Percentiles rank a stretch among this genome's conserved stretches.
Conservation (phyloP, 129 eudicot species). For the Helichrysum umbraculigerum region DNA sequence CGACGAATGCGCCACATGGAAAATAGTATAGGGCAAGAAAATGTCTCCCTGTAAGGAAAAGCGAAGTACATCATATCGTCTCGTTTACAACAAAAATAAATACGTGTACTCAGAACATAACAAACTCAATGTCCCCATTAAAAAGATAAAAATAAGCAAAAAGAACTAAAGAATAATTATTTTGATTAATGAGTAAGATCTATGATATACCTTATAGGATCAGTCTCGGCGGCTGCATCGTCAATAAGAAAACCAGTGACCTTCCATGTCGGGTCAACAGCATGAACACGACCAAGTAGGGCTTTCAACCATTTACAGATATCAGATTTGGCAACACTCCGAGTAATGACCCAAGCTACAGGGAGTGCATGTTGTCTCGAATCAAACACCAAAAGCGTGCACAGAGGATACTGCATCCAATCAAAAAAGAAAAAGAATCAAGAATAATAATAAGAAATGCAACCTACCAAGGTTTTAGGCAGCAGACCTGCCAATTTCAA, state of each 20-base stretch:
- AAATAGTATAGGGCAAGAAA: conserved; percentile 83
- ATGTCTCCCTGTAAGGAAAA: conserved; percentile 63
- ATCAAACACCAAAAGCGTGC: conserved; percentile 94
- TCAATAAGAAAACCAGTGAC: conserved; percentile 81
- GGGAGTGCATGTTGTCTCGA: conserved; percentile 98
- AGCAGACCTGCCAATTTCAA: not conserved
- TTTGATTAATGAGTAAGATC: no score
- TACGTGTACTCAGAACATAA: no score
- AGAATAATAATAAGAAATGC: not conserved
- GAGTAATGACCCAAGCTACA: conserved; percentile 93
- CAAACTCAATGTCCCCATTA: no score
- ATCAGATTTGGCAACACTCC: conserved; percentile 80
- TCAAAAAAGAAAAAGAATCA: conserved; percentile 12
- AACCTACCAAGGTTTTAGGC: no score
- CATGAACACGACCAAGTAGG: conserved; percentile 61
- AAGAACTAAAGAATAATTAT: no score
- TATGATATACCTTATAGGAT: conserved; percentile 70
- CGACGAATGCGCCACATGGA: conserved; percentile 95
- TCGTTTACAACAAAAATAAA: not conserved
- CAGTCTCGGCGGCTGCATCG: conserved; percentile 87
- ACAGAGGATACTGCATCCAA: conserved; percentile 77
- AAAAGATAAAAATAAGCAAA: no score
- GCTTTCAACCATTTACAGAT: conserved; percentile 92
- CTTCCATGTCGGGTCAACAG: conserved; percentile 85
- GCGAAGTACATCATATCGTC: not conserved